Evolutionary conservation across 495 filamentous ascomycete genomes (phyloP).

Genomic region (Thozetella sp.): DNA sequence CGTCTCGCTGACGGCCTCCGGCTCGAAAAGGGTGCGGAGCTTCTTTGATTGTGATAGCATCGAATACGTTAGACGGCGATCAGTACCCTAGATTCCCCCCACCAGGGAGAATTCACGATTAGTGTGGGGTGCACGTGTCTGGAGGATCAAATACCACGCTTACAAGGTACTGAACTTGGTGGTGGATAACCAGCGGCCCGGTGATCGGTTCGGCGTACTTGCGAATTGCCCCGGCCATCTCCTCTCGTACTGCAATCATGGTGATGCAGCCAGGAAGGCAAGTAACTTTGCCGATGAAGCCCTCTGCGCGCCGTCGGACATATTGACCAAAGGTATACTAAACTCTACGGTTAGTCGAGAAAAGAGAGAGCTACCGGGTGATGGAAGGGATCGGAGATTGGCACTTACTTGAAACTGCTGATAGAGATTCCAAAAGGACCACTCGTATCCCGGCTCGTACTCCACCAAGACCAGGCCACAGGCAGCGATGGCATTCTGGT

Average conservation of each 20-base stretch:
- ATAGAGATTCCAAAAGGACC: conserved; percentile 6
- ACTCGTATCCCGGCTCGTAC: conserved; percentile 1
- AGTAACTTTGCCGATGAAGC: conserved; percentile 1
- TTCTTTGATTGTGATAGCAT: conserved; percentile 5
- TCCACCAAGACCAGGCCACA: conserved; percentile 3
- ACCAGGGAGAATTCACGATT: no score
- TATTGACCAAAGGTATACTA: conserved; percentile 5
- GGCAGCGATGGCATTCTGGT: conserved; percentile 4
- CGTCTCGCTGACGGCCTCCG: conserved; percentile 7
- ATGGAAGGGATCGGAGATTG: no score
- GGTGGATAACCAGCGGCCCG: not conserved
- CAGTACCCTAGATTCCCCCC: no score
- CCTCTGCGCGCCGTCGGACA: conserved; percentile 2
- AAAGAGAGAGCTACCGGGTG: no score
- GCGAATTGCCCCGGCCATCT: conserved; percentile 5
- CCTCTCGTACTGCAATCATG: conserved; percentile 1
- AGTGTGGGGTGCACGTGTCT: no score
- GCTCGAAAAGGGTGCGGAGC: conserved; percentile 4
- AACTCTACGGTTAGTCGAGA: no score
- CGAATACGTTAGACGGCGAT: conserved; percentile 2
- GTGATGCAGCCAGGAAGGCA: conserved; percentile 4
- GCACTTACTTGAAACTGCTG: conserved; percentile 5
- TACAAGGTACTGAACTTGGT: conserved; percentile 6
- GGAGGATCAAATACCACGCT: no score
- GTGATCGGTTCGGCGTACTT: conserved; percentile 1